A percentile compares a stretch with the other conserved stretches of the same genome.
phyloP scores from a whole-genome alignment of 1,284 basidiomycete genomes.

The Leccinum subrobustum region DNA sequence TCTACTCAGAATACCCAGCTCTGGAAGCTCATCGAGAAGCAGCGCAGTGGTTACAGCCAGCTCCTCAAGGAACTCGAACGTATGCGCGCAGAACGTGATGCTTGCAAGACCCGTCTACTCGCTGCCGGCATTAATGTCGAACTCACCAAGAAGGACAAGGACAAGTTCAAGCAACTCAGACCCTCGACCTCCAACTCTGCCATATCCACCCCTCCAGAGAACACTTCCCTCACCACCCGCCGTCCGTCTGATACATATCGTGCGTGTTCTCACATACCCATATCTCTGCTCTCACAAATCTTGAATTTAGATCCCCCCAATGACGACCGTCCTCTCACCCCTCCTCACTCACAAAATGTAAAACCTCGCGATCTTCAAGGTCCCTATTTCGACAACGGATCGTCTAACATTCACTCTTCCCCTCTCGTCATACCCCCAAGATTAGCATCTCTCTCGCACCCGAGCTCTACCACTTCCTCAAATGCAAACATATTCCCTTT shows the following conservation, averaged over 20 bases:
- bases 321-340: conserved; percentile 32
- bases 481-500: conserved; percentile 27
- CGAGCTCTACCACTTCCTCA: conserved; percentile 23
- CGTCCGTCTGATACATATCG: not conserved
- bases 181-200: conserved; percentile 25
- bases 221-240: not conserved
- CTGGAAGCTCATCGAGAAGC: conserved; percentile 92
- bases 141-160: conserved; percentile 31
- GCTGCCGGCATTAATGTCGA: conserved; percentile 36
- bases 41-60: conserved; percentile 68
- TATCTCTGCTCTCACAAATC: conserved; percentile 11
- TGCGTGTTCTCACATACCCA: conserved; percentile 25
- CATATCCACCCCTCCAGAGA: conserved; percentile 31
- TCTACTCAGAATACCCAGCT: conserved; percentile 83
- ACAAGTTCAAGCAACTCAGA: conserved; percentile 30
- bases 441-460: conserved; percentile 33
- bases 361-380: conserved; percentile 30
- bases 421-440: conserved; percentile 46
- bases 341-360: conserved; percentile 41
- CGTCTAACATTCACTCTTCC: conserved; percentile 22
- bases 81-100: conserved; percentile 76
- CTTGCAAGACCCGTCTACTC: conserved; percentile 52
- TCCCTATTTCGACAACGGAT: conserved; percentile 25
- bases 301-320: conserved; percentile 21
- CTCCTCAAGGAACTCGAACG: conserved; percentile 80